These are phyloP conservation scores for Eucalyptus camaldulensis DNA, from an alignment of 345 rosid genomes.

Conservation along the genomic window DNA sequence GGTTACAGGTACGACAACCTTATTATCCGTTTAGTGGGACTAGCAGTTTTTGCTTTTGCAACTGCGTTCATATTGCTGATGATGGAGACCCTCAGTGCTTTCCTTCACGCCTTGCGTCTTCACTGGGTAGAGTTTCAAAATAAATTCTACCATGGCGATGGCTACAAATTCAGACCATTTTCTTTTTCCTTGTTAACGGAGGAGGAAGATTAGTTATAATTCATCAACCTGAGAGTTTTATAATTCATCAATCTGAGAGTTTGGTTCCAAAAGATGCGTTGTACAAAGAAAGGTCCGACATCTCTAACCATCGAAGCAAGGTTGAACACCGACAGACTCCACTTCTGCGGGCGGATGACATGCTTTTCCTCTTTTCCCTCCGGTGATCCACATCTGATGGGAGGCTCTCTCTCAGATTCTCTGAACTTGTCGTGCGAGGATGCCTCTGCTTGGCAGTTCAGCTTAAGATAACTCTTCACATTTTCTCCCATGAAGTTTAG, in stretches of 20 bases:
- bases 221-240: background rate
- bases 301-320: background rate
- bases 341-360: background rate
- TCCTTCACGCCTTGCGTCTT: conserved; percentile 94
- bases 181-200: conserved; percentile 54
- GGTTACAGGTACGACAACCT: conserved; percentile 69
- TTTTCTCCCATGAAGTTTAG: background rate
- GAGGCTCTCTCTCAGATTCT: background rate
- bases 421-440: background rate
- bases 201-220: conserved; percentile 42
- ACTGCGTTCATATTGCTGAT: conserved; percentile 84
- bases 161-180: conserved; percentile 90
- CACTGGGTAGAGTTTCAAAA: conserved; percentile 96
- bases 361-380: background rate
- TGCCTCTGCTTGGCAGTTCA: background rate
- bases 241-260: background rate
- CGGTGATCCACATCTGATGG: background rate
- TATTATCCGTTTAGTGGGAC: conserved; percentile 56
- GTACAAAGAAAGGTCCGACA: background rate
- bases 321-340: background rate
- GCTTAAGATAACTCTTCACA: background rate
- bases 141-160: conserved; percentile 90
- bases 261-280: background rate
- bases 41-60: conserved; percentile 87
- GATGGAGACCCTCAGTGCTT: conserved; percentile 98